Evolutionary conservation across 2,329 filamentous ascomycete species (phyloP).

Genomic region (Venturia nashicola): DNA sequence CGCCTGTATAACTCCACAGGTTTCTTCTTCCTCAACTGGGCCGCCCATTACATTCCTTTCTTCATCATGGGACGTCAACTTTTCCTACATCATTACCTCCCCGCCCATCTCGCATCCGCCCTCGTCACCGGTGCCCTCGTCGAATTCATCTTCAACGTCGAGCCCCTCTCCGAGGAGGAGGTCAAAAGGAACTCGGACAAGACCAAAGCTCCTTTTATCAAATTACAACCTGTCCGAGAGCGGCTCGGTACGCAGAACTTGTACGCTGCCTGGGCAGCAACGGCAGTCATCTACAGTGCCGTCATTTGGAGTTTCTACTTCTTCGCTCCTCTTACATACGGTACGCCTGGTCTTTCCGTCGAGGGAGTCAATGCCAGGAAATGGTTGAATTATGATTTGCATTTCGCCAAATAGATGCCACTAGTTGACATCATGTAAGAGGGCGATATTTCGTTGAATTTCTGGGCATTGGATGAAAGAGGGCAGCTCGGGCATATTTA

Average conservation of each 20-base stretch:
- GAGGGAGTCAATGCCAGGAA: conserved; percentile 71
- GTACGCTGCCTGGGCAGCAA: conserved; percentile 66
- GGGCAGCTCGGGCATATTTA: background rate
- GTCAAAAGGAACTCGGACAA: conserved; percentile 16
- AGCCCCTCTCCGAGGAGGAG: conserved; percentile 49
- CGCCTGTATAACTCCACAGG: conserved; percentile 97
- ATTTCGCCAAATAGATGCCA: conserved; percentile 77
- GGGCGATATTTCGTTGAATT: background rate
- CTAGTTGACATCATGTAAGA: background rate
- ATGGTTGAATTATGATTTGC: conserved; percentile 94
- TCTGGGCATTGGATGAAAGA: background rate
- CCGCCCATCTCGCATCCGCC: conserved; percentile 80
- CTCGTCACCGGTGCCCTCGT: conserved; percentile 83
- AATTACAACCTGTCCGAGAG: conserved; percentile 61
- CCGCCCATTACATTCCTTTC: conserved; percentile 93
- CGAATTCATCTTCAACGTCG: conserved; percentile 92
- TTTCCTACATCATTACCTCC: conserved; percentile 96
- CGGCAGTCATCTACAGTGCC: conserved; percentile 52
- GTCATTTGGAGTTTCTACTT: conserved; percentile 75
- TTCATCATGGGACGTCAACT: conserved; percentile 96
- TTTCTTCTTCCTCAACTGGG: conserved; percentile 98
- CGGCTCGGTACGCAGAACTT: conserved; percentile 70
- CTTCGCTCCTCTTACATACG: conserved; percentile 92
- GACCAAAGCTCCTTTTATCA: conserved; percentile 22
- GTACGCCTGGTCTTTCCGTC: conserved; percentile 75